Percentiles rank a stretch among this genome's conserved stretches.
These are phyloP conservation scores for Backusella tuberculispora DNA, from an alignment of 192 early-diverging fungal species.

Conservation along the genomic window DNA sequence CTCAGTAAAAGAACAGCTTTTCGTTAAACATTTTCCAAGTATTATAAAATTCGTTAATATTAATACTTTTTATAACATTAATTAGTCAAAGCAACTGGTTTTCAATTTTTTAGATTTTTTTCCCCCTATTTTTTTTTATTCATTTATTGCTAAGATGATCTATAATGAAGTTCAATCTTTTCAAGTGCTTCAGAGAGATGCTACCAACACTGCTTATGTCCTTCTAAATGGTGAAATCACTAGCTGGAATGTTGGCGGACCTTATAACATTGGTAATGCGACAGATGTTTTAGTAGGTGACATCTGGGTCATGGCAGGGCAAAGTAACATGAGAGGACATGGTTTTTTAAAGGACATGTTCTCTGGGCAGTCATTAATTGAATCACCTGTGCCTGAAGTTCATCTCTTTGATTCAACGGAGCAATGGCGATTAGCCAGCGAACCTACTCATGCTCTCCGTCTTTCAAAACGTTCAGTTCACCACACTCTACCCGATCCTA, in stretches of 20 bases:
- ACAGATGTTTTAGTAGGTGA: conserved; percentile 39
- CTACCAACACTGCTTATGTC: conserved; percentile 14
- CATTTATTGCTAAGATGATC: neutral
- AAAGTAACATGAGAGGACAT: conserved; percentile 46
- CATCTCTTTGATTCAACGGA: conserved; percentile 39
- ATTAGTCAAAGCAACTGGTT: too few relatives aligned
- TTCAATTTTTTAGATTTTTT: too few relatives aligned
- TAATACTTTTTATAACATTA: too few relatives aligned
- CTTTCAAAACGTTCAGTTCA: conserved; percentile 27
- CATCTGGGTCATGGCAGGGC: conserved; percentile 44
- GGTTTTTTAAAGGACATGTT: conserved; percentile 20
- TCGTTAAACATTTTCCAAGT: too few relatives aligned
- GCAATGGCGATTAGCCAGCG: conserved; percentile 25
- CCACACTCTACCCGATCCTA: conserved; percentile 37
- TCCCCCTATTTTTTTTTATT: too few relatives aligned
- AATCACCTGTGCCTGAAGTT: neutral
- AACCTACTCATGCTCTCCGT: conserved; percentile 33
- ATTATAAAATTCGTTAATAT: too few relatives aligned
- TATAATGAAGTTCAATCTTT: conserved; percentile 10
- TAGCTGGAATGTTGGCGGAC: conserved; percentile 24
- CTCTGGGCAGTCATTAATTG: neutral
- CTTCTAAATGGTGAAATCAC: neutral
- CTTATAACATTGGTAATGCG: conserved; percentile 28
- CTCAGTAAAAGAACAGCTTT: too few relatives aligned
- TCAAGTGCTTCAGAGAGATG: conserved; percentile 34